phyloP scores from a whole-genome alignment of 352 stramenopile species.

The Pythium dissotocum region DNA sequence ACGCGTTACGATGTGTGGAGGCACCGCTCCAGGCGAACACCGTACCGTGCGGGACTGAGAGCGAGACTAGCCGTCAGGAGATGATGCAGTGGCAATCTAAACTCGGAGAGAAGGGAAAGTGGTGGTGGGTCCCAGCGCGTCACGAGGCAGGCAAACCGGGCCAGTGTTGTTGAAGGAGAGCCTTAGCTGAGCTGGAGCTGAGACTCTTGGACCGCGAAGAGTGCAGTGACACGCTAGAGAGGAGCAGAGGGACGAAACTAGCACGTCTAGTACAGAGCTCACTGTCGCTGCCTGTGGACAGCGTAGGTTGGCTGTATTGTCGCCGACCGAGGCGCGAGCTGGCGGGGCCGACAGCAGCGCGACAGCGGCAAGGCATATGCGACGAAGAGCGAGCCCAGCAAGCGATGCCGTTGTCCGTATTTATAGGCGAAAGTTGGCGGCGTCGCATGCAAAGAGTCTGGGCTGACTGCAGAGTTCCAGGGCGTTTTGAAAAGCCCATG shows the following conservation, averaged over 20 bases:
- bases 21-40: background rate
- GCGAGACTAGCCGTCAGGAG: background rate
- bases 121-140: conserved; percentile 6
- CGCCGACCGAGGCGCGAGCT: background rate
- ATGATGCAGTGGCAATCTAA: background rate
- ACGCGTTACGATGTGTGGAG: conserved; percentile 27
- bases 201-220: background rate
- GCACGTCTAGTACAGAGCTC: background rate
- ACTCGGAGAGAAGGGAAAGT: background rate
- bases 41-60: background rate
- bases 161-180: background rate
- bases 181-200: background rate
- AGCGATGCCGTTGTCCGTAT: conserved; percentile 1
- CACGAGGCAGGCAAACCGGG: background rate
- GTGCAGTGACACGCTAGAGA: conserved; percentile 1
- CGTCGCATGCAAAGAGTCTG: conserved; percentile 7
- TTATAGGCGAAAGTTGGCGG: conserved; percentile 5
- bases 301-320: background rate
- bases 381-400: background rate
- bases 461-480: background rate
- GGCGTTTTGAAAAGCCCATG: conserved; percentile 15
- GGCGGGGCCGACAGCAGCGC: background rate
- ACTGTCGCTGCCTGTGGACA: background rate
- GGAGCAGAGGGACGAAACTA: background rate
- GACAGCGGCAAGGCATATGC: conserved; percentile 5